phyloP scores from a whole-genome alignment of 2,329 filamentous ascomycete genomes.

The Penicillium psychrosexuale region DNA sequence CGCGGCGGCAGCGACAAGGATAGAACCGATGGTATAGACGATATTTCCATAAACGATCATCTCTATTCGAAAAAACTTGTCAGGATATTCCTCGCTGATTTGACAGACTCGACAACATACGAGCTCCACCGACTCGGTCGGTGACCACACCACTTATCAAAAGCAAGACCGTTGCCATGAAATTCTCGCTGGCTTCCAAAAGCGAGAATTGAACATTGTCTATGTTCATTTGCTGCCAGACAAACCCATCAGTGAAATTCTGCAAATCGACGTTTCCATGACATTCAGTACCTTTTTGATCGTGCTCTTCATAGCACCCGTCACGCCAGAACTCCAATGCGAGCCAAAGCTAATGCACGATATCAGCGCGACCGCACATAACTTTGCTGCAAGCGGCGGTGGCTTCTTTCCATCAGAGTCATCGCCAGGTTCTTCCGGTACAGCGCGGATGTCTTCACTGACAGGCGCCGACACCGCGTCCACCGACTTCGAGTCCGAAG shows the following conservation, averaged over 20 bases:
- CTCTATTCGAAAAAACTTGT: conserved; percentile 22
- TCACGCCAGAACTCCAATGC: conserved; percentile 60
- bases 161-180: conserved; percentile 59
- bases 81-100: background rate
- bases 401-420: conserved; percentile 19
- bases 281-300: conserved; percentile 50
- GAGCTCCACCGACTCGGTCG: conserved; percentile 58
- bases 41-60: conserved; percentile 61
- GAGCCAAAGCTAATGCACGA: conserved; percentile 57
- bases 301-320: conserved; percentile 59
- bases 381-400: conserved; percentile 32
- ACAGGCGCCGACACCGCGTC: conserved; percentile 2
- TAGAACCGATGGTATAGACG: conserved; percentile 57
- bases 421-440: background rate
- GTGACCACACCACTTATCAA: conserved; percentile 55
- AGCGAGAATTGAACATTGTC: conserved; percentile 59
- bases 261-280: background rate
- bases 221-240: conserved; percentile 50
- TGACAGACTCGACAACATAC: conserved; percentile 25
- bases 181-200: conserved; percentile 59
- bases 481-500: conserved; percentile 9
- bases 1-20: conserved; percentile 58
- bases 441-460: background rate
- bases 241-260: background rate
- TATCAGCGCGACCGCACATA: conserved; percentile 47